phyloP scores from a whole-genome alignment of 2,329 filamentous ascomycete species.

The Penicillium brasilianum region DNA sequence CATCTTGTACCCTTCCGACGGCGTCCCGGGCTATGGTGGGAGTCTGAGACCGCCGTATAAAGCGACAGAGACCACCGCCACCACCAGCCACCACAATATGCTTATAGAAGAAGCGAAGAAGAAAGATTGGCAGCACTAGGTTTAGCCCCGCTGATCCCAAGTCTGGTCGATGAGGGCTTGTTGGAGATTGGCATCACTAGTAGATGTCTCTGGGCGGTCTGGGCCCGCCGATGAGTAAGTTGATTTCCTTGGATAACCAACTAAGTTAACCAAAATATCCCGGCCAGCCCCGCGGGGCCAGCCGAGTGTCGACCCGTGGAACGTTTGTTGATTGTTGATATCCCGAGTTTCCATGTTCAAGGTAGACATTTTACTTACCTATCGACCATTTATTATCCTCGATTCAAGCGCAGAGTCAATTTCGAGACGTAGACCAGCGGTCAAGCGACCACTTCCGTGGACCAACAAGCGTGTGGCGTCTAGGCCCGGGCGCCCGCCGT shows the following conservation, averaged over 20 bases:
- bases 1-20: not conserved
- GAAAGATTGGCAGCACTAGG: not conserved
- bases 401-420: not conserved
- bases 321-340: slow-evolving; percentile 12
- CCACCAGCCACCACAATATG: not conserved
- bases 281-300: slow-evolving; percentile 15
- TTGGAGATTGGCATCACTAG: not conserved
- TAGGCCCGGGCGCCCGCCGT: not conserved
- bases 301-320: slow-evolving; percentile 23
- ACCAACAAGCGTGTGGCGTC: not conserved
- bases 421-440: not conserved
- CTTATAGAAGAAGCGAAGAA: not conserved
- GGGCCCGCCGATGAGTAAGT: not conserved
- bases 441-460: not conserved
- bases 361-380: too few species aligned
- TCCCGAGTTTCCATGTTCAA: not conserved
- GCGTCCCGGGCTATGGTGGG: not conserved
- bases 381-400: not conserved
- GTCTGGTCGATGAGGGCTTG: not conserved
- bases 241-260: not conserved
- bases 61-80: not conserved
- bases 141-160: not conserved
- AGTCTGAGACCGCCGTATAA: not conserved
- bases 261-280: not conserved
- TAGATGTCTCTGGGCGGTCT: not conserved